These are phyloP conservation scores for Zea luxurians DNA, from an alignment of 176 grass and related monocot species.

Conservation along the genomic window DNA sequence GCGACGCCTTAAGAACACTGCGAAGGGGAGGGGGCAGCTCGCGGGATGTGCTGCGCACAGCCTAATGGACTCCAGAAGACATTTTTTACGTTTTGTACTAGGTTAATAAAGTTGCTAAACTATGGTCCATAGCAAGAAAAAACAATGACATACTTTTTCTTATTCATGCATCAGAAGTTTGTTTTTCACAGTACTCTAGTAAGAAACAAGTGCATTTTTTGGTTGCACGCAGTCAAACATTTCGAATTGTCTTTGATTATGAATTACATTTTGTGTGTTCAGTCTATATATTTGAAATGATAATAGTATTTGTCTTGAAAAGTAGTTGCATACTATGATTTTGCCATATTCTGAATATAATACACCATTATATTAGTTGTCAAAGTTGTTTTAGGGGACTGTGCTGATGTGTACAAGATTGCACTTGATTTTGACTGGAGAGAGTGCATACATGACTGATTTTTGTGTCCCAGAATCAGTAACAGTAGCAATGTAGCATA, in stretches of 20 bases:
- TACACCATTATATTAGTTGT: not conserved
- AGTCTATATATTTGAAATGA: not conserved
- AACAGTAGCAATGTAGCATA: not conserved
- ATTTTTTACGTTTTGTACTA: not conserved
- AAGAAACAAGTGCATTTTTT: not conserved
- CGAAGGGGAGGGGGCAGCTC: too few relatives aligned
- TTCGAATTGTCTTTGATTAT: not conserved
- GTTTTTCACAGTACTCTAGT: not conserved
- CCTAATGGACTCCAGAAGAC: too few relatives aligned
- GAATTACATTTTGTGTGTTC: not conserved
- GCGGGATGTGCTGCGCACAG: too few relatives aligned
- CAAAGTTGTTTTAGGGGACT: not conserved
- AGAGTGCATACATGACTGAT: not conserved
- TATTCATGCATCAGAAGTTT: not conserved
- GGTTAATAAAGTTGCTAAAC: constrained; percentile 10
- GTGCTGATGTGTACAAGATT: not conserved
- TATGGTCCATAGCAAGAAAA: not conserved
- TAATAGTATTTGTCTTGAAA: not conserved
- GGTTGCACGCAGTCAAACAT: not conserved
- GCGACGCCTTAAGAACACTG: too few relatives aligned
- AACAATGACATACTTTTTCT: not conserved
- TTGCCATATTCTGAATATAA: not conserved
- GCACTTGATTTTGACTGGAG: not conserved
- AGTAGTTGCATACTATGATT: not conserved
- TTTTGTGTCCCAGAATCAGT: constrained; percentile 1